These are phyloP conservation scores for Penicillium polonicum DNA, from an alignment of 2,329 filamentous ascomycete genomes.

Conservation along the genomic window DNA sequence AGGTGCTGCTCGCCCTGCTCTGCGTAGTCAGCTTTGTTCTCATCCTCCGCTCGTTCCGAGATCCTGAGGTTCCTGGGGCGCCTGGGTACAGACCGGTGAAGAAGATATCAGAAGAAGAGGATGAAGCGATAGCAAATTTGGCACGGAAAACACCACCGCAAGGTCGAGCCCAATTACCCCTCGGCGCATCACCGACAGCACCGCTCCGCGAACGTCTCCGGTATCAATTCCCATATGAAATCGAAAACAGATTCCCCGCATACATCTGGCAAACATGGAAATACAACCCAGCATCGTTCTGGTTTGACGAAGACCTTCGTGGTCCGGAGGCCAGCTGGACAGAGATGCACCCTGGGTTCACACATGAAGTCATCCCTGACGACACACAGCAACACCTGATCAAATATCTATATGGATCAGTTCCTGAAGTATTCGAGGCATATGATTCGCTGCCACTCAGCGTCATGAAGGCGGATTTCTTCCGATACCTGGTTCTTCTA, in stretches of 20 bases:
- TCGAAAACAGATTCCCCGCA: constrained; percentile 84
- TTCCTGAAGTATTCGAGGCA: constrained; percentile 75
- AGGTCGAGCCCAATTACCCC: constrained; percentile 38
- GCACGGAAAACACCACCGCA: constrained; percentile 17
- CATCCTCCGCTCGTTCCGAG: constrained; percentile 64
- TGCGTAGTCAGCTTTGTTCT: constrained; percentile 68
- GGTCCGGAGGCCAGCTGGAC: constrained; percentile 88
- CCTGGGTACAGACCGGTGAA: constrained; percentile 27
- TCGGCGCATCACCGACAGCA: constrained; percentile 69
- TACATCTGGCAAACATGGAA: constrained; percentile 99
- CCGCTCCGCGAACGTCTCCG: constrained; percentile 76
- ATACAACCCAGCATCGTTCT: constrained; percentile 70
- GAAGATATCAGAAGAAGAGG: constrained; percentile 21
- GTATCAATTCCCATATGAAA: constrained; percentile 92
- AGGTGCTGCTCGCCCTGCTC: constrained; percentile 69
- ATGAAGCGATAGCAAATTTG: constrained; percentile 14
- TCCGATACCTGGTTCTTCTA: constrained; percentile 71
- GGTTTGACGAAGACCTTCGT: constrained; percentile 73
- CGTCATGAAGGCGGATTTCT: constrained; percentile 77
- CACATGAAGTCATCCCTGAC: constrained; percentile 97
- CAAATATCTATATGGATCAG: constrained; percentile 78
- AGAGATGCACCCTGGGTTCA: constrained; percentile 79
- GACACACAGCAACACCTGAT: constrained; percentile 77
- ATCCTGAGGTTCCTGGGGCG: constrained; percentile 35
- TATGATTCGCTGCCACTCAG: constrained; percentile 71